Percentiles rank a stretch among this genome's conserved stretches.
Evolutionary conservation across 768 basidiomycete genomes (phyloP).

Genomic region (Hypsizygus marmoreus): DNA sequence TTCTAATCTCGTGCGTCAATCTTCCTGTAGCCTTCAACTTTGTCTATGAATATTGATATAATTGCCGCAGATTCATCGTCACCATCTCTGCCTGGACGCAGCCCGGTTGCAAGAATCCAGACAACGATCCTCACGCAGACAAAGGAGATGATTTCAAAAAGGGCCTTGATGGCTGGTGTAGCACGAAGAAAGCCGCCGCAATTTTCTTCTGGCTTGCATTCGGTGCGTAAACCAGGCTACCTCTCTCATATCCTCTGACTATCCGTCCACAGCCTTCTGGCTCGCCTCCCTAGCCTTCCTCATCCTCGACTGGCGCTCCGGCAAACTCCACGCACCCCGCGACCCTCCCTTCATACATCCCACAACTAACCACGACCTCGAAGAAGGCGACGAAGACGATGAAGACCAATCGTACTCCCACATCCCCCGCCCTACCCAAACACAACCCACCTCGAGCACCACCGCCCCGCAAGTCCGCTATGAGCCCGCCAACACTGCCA

Average conservation of each 20-base stretch:
- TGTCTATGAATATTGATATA: conserved; percentile 3
- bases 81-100: conserved; percentile 89
- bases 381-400: conserved; percentile 54
- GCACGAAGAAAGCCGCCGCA: conserved; percentile 87
- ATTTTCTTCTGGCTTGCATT: conserved; percentile 91
- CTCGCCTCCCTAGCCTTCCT: conserved; percentile 64
- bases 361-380: conserved; percentile 47
- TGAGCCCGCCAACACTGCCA: too few species aligned
- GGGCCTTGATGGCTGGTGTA: conserved; percentile 81
- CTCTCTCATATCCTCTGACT: conserved; percentile 1
- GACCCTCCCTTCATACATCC: conserved; percentile 80
- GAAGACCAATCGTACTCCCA: conserved; percentile 55
- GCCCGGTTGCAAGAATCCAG: conserved; percentile 84
- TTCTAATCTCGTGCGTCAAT: conserved; percentile 74
- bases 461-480: too few species aligned
- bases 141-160: conserved; percentile 66
- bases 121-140: conserved; percentile 74
- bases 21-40: conserved; percentile 6
- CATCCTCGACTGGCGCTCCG: conserved; percentile 76
- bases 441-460: conserved; percentile 3
- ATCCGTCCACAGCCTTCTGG: conserved; percentile 75
- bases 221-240: conserved; percentile 43
- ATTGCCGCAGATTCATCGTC: conserved; percentile 57
- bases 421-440: conserved; percentile 38
- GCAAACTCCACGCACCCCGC: conserved; percentile 57